Evolutionary conservation across 345 rosid genomes (phyloP).

Genomic region (Iberis pinnata): DNA sequence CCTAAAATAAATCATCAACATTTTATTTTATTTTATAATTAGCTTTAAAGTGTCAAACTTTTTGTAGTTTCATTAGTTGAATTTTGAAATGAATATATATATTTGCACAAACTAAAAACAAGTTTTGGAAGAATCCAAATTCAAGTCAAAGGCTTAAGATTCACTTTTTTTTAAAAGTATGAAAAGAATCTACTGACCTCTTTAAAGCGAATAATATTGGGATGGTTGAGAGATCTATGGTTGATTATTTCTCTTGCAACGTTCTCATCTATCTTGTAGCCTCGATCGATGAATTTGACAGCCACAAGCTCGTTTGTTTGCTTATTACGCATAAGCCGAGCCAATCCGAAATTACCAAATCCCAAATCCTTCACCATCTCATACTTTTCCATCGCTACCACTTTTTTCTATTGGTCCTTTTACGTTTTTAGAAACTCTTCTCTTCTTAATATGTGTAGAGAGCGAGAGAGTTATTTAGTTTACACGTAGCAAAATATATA

Average conservation of each 20-base stretch:
- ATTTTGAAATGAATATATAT: too few species aligned
- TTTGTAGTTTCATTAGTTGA: not conserved
- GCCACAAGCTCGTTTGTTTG: constrained; percentile 53
- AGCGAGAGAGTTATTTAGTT: not conserved
- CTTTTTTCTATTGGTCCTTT: not conserved
- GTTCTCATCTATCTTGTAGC: constrained; percentile 63
- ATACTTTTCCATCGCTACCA: constrained; percentile 47
- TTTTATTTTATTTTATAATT: not conserved
- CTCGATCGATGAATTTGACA: constrained; percentile 58
- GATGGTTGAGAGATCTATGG: constrained; percentile 69
- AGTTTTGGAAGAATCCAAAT: not conserved
- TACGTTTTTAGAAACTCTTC: not conserved
- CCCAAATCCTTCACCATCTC: constrained; percentile 63
- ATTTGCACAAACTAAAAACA: too few species aligned
- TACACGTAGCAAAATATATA: not conserved
- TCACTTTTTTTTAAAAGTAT: not conserved
- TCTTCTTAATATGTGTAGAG: not conserved
- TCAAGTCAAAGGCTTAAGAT: too few species aligned
- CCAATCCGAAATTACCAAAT: constrained; percentile 60
- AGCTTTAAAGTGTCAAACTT: not conserved
- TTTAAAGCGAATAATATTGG: constrained; percentile 60
- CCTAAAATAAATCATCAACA: constrained; percentile 31
- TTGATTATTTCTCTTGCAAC: constrained; percentile 69
- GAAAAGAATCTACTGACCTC: constrained; percentile 34
- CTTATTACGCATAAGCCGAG: constrained; percentile 49